Conservation (phyloP, 495 filamentous ascomycete species). For the Durotheca rogersii region DNA sequence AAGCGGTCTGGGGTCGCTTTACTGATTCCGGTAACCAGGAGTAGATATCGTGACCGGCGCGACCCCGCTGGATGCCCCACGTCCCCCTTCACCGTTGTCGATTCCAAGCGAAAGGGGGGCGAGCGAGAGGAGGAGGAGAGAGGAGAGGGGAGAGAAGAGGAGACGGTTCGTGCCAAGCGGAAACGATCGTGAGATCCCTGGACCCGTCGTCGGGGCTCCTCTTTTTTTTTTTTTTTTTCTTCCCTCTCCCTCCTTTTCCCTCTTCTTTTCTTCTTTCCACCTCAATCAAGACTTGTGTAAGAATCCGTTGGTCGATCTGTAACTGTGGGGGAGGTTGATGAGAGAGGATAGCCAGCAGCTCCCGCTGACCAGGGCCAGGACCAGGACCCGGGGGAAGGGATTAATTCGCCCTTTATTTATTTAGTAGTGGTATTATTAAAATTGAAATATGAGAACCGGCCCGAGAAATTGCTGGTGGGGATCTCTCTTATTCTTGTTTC, state of each 20-base stretch:
- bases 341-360: too few relatives aligned
- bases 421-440: not conserved
- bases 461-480: too few relatives aligned
- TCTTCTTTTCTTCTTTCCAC: too few relatives aligned
- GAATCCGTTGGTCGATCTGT: not conserved
- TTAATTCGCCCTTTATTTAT: too few relatives aligned
- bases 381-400: too few relatives aligned
- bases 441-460: too few relatives aligned
- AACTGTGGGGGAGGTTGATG: not conserved
- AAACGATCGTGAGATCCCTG: slow-evolving; percentile 17
- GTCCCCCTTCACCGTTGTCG: slow-evolving; percentile 18
- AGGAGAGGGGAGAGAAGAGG: slow-evolving; percentile 12
- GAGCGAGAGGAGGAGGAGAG: slow-evolving; percentile 3
- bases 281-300: too few relatives aligned
- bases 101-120: slow-evolving; percentile 12
- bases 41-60: slow-evolving; percentile 26
- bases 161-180: not conserved
- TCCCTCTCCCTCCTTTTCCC: too few relatives aligned
- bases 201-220: too few relatives aligned
- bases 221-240: too few relatives aligned
- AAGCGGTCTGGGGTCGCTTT: slow-evolving; percentile 32
- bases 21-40: slow-evolving; percentile 23
- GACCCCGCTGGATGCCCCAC: slow-evolving; percentile 28
- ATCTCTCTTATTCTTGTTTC: too few relatives aligned
- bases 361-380: too few relatives aligned